A percentile compares a stretch with the other conserved stretches of the same genome.
These are phyloP conservation scores for Gyrodon lividus DNA, from an alignment of 768 basidiomycete species.

Conservation along the genomic window DNA sequence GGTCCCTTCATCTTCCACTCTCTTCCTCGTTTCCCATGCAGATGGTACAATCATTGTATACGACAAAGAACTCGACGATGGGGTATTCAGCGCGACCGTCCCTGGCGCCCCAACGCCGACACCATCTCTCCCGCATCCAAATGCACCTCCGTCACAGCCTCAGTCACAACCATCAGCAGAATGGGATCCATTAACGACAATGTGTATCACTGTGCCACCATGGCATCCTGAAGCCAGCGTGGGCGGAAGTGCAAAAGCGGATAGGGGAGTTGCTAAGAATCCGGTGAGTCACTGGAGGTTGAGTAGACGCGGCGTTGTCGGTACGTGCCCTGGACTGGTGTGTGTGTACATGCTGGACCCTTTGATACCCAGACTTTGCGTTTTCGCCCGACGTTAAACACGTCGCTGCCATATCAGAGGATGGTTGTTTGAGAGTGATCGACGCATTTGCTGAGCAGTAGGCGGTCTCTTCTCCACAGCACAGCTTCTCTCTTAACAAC, in stretches of 20 bases:
- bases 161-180: slow-evolving; percentile 37
- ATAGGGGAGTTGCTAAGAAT: slow-evolving; percentile 76
- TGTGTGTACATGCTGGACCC: slow-evolving; percentile 1
- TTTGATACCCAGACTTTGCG: slow-evolving; percentile 62
- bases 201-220: slow-evolving; percentile 81
- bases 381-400: slow-evolving; percentile 93
- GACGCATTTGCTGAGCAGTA: slow-evolving; percentile 87
- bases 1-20: slow-evolving; percentile 77
- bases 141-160: slow-evolving; percentile 25
- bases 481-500: slow-evolving; percentile 4
- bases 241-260: slow-evolving; percentile 38
- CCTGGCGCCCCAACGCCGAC: slow-evolving; percentile 38
- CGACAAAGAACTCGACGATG: slow-evolving; percentile 90
- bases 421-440: slow-evolving; percentile 87
- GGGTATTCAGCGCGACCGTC: slow-evolving; percentile 62
- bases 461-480: slow-evolving; percentile 22
- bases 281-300: slow-evolving; percentile 91
- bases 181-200: slow-evolving; percentile 77
- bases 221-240: slow-evolving; percentile 65
- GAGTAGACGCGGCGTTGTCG: slow-evolving; percentile 67
- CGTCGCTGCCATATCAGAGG: slow-evolving; percentile 88
- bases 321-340: slow-evolving; percentile 39
- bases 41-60: slow-evolving; percentile 89
- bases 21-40: slow-evolving; percentile 85
- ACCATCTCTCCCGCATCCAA: slow-evolving; percentile 24